phyloP scores from a whole-genome alignment of 306 rosid genomes.

The Clitoria ternatea region DNA sequence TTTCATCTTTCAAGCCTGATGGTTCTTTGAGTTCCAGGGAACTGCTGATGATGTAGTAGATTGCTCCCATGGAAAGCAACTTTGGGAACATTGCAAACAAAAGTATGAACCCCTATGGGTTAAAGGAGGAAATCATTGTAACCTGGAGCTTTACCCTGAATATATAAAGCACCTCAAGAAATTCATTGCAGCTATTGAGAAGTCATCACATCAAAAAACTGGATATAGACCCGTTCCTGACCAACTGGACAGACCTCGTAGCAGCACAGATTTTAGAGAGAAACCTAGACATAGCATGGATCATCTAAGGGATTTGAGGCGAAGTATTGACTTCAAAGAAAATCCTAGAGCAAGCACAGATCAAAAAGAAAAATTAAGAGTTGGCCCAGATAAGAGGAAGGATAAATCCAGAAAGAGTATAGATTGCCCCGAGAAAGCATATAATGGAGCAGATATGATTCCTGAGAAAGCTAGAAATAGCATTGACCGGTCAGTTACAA shows the following conservation, averaged over 20 bases:
- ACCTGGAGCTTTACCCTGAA: conserved; percentile 83
- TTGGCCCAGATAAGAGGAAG: conserved; percentile 53
- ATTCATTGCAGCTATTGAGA: conserved; percentile 62
- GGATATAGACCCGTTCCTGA: conserved; percentile 39
- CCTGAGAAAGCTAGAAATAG: conserved; percentile 74
- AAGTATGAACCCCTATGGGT: conserved; percentile 97
- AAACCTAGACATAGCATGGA: conserved; percentile 66
- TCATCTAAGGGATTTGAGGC: conserved; percentile 53
- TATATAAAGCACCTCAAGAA: conserved; percentile 90
- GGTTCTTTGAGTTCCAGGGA: conserved; percentile 53
- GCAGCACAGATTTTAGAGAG: conserved; percentile 75
- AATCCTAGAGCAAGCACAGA: conserved; percentile 51
- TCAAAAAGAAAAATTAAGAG: conserved; percentile 61
- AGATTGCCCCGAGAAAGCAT: conserved; percentile 50
- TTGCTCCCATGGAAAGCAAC: conserved; percentile 96
- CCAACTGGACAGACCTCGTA: conserved; percentile 61
- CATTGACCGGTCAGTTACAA: conserved; percentile 66
- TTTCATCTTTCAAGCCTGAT: conserved; percentile 28
- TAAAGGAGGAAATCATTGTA: conserved; percentile 92
- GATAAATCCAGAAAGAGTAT: conserved; percentile 67
- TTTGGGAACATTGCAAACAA: conserved; percentile 89
- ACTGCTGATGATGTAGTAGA: conserved; percentile 82
- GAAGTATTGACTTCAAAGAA: conserved; percentile 39
- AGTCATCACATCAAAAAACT: conserved; percentile 37
- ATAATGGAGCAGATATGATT: conserved; percentile 46